Conservation (phyloP, 495 filamentous ascomycete genomes). For the Trichocladium uniseriatum region DNA sequence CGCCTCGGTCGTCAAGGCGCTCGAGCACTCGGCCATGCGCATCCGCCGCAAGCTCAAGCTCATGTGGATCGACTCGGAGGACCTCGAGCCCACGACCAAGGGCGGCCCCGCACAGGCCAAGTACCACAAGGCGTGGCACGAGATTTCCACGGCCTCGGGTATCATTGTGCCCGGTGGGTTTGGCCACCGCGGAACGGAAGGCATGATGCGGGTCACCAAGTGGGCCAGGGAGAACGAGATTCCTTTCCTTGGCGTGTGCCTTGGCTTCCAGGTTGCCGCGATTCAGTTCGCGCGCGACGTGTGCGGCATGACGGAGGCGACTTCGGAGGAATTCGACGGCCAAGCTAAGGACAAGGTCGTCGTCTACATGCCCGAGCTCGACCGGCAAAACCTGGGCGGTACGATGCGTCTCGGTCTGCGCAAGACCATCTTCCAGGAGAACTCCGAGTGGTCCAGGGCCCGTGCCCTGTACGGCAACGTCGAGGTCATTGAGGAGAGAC, state of each 20-base stretch:
- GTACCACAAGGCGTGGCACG: constrained; percentile 85
- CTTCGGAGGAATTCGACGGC: constrained; percentile 56
- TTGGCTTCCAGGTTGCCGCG: constrained; percentile 91
- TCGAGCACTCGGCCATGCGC: constrained; percentile 88
- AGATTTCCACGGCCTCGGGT: constrained; percentile 34
- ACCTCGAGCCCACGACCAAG: constrained; percentile 59
- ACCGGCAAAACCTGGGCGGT: constrained; percentile 59
- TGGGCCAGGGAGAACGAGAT: constrained; percentile 75
- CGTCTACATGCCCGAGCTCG: constrained; percentile 85
- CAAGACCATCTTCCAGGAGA: constrained; percentile 63
- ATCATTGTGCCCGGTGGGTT: constrained; percentile 71
- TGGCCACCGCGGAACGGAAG: constrained; percentile 68
- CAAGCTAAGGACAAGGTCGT: constrained; percentile 52
- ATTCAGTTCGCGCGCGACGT: constrained; percentile 78
- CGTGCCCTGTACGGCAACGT: constrained; percentile 62
- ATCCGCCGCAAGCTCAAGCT: constrained; percentile 72
- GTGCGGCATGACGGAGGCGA: constrained; percentile 50
- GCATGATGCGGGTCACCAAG: constrained; percentile 76
- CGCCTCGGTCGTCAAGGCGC: constrained; percentile 66
- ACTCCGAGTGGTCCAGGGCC: constrained; percentile 71
- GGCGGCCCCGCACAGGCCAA: constrained; percentile 50
- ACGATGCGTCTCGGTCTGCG: constrained; percentile 87
- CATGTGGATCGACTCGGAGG: constrained; percentile 72
- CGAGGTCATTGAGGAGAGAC: constrained; percentile 51
- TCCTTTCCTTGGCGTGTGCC: constrained; percentile 85